A percentile compares a stretch with the other conserved stretches of the same genome.
Evolutionary conservation across 441 rosid genomes (phyloP).

Genomic region (Jatropha podagrica): DNA sequence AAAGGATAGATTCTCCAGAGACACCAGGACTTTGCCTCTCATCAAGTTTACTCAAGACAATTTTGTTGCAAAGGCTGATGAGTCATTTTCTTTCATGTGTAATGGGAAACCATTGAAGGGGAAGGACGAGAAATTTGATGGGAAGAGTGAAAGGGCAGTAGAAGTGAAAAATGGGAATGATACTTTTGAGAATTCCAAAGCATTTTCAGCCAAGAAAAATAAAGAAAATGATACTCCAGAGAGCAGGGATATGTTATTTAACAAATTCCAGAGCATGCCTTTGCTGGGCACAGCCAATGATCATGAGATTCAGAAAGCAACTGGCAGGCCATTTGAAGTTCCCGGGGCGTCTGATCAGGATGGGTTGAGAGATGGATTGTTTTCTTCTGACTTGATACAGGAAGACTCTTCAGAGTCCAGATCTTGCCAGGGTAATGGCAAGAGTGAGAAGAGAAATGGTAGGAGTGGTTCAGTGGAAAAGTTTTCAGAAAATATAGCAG

Average conservation of each 20-base stretch:
- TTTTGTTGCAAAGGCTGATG: slow-evolving; percentile 27
- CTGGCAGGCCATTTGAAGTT: slow-evolving; percentile 27
- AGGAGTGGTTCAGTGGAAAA: slow-evolving; percentile 25
- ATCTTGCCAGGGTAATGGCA: slow-evolving; percentile 29
- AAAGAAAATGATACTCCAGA: slow-evolving; percentile 25
- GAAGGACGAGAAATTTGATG: slow-evolving; percentile 26
- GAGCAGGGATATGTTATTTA: slow-evolving; percentile 21
- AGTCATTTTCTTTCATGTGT: slow-evolving; percentile 22
- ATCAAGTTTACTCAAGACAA: slow-evolving; percentile 27
- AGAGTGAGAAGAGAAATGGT: slow-evolving; percentile 26
- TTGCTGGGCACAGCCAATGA: slow-evolving; percentile 16
- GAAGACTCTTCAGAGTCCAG: slow-evolving; percentile 34
- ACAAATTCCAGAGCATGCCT: slow-evolving; percentile 24
- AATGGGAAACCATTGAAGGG: slow-evolving; percentile 23
- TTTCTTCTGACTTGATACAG: slow-evolving; percentile 22
- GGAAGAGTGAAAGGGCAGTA: slow-evolving; percentile 25
- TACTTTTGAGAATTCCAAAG: slow-evolving; percentile 19
- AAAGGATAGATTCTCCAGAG: slow-evolving; percentile 25
- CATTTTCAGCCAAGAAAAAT: slow-evolving; percentile 22
- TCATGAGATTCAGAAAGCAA: slow-evolving; percentile 25
- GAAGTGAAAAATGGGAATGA: slow-evolving; percentile 22
- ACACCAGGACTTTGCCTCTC: slow-evolving; percentile 17
- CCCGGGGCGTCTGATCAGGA: slow-evolving; percentile 21
- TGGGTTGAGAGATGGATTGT: slow-evolving; percentile 22
- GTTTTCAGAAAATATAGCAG: slow-evolving; percentile 15